Evolutionary conservation across 805 yeast genomes (phyloP).

Genomic region (Schizosaccharomyces lindneri): DNA sequence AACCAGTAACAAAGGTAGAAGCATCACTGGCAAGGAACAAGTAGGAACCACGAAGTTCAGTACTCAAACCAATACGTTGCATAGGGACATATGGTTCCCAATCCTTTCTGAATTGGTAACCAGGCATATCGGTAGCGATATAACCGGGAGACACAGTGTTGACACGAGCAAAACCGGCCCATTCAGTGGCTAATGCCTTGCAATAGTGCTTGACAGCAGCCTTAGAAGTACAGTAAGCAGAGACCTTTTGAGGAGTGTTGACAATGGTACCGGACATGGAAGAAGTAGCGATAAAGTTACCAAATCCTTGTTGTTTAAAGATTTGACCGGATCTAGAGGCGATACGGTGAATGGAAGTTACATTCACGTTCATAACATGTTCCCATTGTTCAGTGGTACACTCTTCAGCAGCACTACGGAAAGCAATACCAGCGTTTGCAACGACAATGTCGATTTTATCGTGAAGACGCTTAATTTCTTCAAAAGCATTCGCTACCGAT

Average conservation of each 20-base stretch:
- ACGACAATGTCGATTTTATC: slow-evolving; percentile 35
- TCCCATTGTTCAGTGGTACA: slow-evolving; percentile 41
- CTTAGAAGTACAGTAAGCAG: slow-evolving; percentile 67
- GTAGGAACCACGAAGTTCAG: slow-evolving; percentile 37
- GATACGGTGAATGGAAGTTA: slow-evolving; percentile 40
- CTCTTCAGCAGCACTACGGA: slow-evolving; percentile 43
- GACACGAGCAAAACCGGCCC: slow-evolving; percentile 74
- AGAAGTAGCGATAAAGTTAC: slow-evolving; percentile 64
- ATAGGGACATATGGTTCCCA: neutral
- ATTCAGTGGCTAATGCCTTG: slow-evolving; percentile 61
- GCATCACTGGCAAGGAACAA: slow-evolving; percentile 36
- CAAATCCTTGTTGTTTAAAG: slow-evolving; percentile 45
- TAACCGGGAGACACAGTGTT: slow-evolving; percentile 79
- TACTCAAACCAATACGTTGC: neutral
- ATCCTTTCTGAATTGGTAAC: slow-evolving; percentile 6
- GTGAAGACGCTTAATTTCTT: slow-evolving; percentile 22
- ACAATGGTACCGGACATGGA: slow-evolving; percentile 78
- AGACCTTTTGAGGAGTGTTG: slow-evolving; percentile 67
- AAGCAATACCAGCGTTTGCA: slow-evolving; percentile 65
- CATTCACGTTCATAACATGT: slow-evolving; percentile 37
- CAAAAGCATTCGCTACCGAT: slow-evolving; percentile 41
- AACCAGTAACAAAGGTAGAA: slow-evolving; percentile 38
- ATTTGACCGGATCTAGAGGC: slow-evolving; percentile 42
- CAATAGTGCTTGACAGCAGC: slow-evolving; percentile 61
- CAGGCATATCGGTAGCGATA: slow-evolving; percentile 37